Base-by-base conservation (phyloP, 495 filamentous ascomycete species). In the Cudoniella acicularis region DNA sequence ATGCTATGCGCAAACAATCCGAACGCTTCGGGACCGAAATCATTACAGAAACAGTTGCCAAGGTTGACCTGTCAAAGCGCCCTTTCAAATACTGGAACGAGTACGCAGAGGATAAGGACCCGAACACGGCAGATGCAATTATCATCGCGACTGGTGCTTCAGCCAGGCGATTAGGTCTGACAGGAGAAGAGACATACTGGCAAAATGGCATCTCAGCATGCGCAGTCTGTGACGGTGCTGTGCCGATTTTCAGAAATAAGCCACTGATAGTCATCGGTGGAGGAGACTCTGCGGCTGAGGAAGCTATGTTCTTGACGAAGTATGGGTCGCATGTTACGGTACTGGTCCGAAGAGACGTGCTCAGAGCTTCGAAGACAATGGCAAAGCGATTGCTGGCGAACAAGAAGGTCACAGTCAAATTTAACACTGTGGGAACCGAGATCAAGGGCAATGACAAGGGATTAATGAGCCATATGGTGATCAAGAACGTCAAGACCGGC, bases 111-210 rank as follows among this genome's bases (percentile, higher is more conserved):
- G 89, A 91, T 51, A 79, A 83, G 64, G 83, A 83, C 54, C 79
- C 79, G 25, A 82, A 88, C 74, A 98, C 95, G 9, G 89, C 95
- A 45, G 91, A 96, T 67, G 79, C 90, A 23, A 72, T 99, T 48
- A 96, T 99, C 75, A 87, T 99, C 47, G 94, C 94, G 16, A 99
- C 94, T 1, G 94, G 94, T 61, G 94, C 94, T 52, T 96, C 92
- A 42, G 94, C 94, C 45, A 79, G 88, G 53, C 79, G 95, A 56
- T 74, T 98, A 22, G 77, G 86, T 67, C 82, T 99, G 10, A 79
- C 85, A n/a, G 94, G 94, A 24, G 94, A 98, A 76, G 88, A 93
- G 8, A 23, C 10, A 50, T 50, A 50, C 22, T 50, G 48, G 48
- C 48, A 50, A n/a, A 50, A 50, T 50, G 94, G 94, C 61, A 92